phyloP scores from a whole-genome alignment of 805 yeast species.

The Candida schatavii region DNA sequence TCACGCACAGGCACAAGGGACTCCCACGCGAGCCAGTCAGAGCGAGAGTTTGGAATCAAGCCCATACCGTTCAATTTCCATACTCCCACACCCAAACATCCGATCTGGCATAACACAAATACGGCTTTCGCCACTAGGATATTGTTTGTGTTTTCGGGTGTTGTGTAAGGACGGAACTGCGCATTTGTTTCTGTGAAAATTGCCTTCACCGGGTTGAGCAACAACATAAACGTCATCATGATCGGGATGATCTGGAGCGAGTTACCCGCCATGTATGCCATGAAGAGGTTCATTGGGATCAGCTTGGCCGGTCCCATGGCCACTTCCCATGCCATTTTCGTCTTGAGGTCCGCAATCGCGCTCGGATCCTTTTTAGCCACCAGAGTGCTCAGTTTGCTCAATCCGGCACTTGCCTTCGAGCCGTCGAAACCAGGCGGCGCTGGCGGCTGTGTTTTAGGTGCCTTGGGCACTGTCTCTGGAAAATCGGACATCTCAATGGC shows the following conservation, averaged over 20 bases:
- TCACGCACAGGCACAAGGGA: conserved; percentile 25
- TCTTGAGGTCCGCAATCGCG: conserved; percentile 37
- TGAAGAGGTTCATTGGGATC: conserved; percentile 85
- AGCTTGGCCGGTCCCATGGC: conserved; percentile 78
- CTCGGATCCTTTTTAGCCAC: conserved; percentile 15
- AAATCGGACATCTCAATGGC: conserved; percentile 1
- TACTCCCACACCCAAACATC: conserved; percentile 68
- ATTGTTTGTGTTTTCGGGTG: conserved; percentile 31
- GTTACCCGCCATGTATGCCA: conserved; percentile 93
- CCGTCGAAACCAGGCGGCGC: conserved; percentile 4
- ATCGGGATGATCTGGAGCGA: conserved; percentile 87
- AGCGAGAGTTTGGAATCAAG: conserved; percentile 75
- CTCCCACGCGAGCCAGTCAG: conserved; percentile 95
- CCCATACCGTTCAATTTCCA: conserved; percentile 90
- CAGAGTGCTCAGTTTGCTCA: conserved; percentile 12
- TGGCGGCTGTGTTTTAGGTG: neutral
- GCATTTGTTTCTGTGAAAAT: conserved; percentile 52
- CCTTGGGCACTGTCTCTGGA: neutral
- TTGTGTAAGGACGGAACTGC: conserved; percentile 50
- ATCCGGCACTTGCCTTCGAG: conserved; percentile 9
- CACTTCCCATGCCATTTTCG: conserved; percentile 80
- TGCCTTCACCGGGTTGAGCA: conserved; percentile 74
- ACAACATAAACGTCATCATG: conserved; percentile 82
- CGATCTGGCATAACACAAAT: conserved; percentile 42
- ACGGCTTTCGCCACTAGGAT: conserved; percentile 24